Evolutionary conservation across 2,329 filamentous ascomycete genomes (phyloP), one percentile per base, ranked within the genome.

Genomic region (Neonectria ditissima): DNA sequence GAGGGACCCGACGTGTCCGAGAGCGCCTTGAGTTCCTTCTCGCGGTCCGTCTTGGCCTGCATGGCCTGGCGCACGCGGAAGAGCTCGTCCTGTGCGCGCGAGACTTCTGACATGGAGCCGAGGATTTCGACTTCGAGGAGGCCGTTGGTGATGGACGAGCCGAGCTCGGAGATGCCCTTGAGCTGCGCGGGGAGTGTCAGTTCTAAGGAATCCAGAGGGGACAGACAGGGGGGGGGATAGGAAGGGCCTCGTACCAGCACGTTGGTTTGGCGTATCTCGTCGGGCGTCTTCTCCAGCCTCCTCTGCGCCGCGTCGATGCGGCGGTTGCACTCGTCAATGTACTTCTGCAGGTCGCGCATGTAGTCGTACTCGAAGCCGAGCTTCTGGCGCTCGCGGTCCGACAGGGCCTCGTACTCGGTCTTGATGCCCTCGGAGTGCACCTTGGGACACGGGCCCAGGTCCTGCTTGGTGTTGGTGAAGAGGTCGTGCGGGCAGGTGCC

Each of bases 381-480:
- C 71, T 91, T 89, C 65, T 90, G 88, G 77, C 90, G 91, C 73
- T 95, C 91, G 30, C 88, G 80, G 2, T 91, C 83, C 4, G 91
- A 82, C 0, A 96, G 88, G 1, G 82, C 85, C 71, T 97, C 92
- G 79, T 96, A 99, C 78, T 99, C 94, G 51, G 90, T 84, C 80
- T 97, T 97, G 69, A 98, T 86, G 13, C 89, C 89, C 77, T 97
- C 94, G 52, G 89, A 92, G 81, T 99, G 96, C 26, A 95, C 87
- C 77, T 95, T 96, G 53, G 92, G 88, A 76, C 96, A 99, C 0
- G 89, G 87, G 2, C 96, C 96, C 34, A 98, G 87, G 78, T 99
- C 96, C 63, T 98, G 94, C 83, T 97, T 98, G 48, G 96, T 99
- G 82, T 99, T 99, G 69, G 95, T 99, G 86, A 99, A 99, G 76